Evolutionary conservation across 1,284 basidiomycete genomes (phyloP), one percentile per base, ranked within the genome.

Genomic region (Pyrrhoderma lamaoense): DNA sequence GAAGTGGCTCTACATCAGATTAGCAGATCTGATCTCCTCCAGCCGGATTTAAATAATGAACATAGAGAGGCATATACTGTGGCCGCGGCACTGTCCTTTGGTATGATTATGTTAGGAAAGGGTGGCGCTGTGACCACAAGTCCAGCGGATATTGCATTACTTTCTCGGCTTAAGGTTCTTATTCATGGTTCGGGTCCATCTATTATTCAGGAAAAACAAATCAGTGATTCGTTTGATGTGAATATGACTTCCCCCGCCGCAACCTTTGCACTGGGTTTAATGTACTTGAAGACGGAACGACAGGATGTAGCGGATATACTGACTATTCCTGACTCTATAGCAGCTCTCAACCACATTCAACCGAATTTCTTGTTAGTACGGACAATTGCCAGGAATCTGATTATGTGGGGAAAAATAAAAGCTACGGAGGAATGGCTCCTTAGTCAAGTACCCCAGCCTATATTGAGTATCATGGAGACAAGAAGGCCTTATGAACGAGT

Each of bases 101-200:
- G 96, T 0, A 87, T 97, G 76, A 88, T 96, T 65, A 94, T 97
- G 85, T 77, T 99, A 3, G 93, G 91, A 5, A 86, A 84, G 59
- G 27, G 27, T 31, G 93, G 93, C 0, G 79, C 82, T 0, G 71
- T 62, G 5, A 57, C 61, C 14, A 62, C 77, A 3, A 79, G 83
- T 45, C 86, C 86, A 1, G 88, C 89, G 1, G 91, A 94, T 59
- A 68, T 83, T 54, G 71, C 74, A 13, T 72, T 90, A 53, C 67
- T 93, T 14, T 73, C 77, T 21, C 77, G 82, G 14, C 67, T 94
- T 35, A 79, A 77, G 27, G 66, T 79, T 14, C 76, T 90, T 34
- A 79, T 93, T 45, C 82, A 88, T 51, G 89, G 90, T 13, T 82
- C 88, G 61, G 66, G 71, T 1, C 69, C 70, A 53, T 61, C 67